Evolutionary conservation across 306 rosid species (phyloP).

Genomic region (Carpinus fangiana): DNA sequence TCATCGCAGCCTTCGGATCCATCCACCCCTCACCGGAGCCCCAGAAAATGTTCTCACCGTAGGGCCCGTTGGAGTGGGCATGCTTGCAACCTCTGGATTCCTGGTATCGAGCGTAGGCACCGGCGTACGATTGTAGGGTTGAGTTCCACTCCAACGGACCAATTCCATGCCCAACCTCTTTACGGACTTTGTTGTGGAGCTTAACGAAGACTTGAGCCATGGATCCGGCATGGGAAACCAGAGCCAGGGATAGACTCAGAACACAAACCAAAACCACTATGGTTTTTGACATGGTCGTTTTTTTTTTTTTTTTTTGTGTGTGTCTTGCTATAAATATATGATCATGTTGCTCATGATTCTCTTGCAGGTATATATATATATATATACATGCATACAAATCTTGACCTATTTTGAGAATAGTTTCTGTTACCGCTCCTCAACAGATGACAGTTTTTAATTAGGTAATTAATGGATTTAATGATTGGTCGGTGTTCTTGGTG

Average conservation of each 20-base stretch:
- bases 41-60: constrained; percentile 8
- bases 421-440: neutral
- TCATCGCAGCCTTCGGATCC: neutral
- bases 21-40: neutral
- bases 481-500: too few relatives aligned
- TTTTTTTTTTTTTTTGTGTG: too few relatives aligned
- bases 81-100: neutral
- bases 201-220: neutral
- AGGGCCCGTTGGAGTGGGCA: neutral
- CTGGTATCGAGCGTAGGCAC: neutral
- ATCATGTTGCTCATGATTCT: neutral
- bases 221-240: neutral
- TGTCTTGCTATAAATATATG: neutral
- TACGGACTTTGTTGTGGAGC: neutral
- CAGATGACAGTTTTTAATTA: neutral
- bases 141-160: constrained; percentile 2
- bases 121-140: neutral
- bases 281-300: neutral
- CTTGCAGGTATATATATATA: neutral
- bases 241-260: neutral
- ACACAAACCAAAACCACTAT: neutral
- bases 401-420: too few relatives aligned
- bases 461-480: too few relatives aligned
- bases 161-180: neutral
- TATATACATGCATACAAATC: neutral